Evolutionary conservation across 257 asterid species (phyloP).

Genomic region (Penstemon barbatus): DNA sequence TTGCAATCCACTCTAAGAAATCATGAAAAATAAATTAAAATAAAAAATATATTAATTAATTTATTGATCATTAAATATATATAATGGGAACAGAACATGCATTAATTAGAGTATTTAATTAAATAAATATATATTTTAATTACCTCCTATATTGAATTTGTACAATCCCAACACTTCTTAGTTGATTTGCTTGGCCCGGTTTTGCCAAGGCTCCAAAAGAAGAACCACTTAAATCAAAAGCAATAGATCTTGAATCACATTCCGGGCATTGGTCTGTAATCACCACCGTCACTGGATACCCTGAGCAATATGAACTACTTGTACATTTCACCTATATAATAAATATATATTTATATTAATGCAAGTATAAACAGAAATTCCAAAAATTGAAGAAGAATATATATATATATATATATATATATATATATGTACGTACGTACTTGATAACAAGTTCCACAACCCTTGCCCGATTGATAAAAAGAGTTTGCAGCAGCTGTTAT

Average conservation of each 20-base stretch:
- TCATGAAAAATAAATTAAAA: too few relatives aligned
- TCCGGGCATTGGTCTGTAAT: constrained; percentile 29
- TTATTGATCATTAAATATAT: neutral
- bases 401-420: too few relatives aligned
- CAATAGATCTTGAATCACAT: constrained; percentile 18
- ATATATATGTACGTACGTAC: neutral
- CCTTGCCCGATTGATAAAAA: constrained; percentile 22
- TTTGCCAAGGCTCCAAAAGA: constrained; percentile 31
- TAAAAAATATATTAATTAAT: too few relatives aligned
- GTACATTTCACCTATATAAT: constrained; percentile 15
- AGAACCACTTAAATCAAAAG: constrained; percentile 34
- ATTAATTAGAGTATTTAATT: too few relatives aligned
- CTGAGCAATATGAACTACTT: constrained; percentile 26
- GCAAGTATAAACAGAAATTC: too few relatives aligned
- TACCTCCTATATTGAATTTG: constrained; percentile 8
- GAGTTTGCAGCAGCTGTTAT: constrained; percentile 27
- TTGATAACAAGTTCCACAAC: constrained; percentile 36
- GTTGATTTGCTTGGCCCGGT: constrained; percentile 16
- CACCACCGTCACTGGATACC: constrained; percentile 22
- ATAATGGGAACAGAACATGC: too few relatives aligned
- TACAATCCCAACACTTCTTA: constrained; percentile 23
- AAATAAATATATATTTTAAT: too few relatives aligned
- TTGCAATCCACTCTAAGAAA: constrained; percentile 3
- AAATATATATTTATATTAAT: too few relatives aligned
- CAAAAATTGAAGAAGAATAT: too few relatives aligned